Percentiles rank a stretch among this genome's conserved stretches.
Conservation (phyloP, 352 stramenopile genomes). For the Globisporangium nunn region DNA sequence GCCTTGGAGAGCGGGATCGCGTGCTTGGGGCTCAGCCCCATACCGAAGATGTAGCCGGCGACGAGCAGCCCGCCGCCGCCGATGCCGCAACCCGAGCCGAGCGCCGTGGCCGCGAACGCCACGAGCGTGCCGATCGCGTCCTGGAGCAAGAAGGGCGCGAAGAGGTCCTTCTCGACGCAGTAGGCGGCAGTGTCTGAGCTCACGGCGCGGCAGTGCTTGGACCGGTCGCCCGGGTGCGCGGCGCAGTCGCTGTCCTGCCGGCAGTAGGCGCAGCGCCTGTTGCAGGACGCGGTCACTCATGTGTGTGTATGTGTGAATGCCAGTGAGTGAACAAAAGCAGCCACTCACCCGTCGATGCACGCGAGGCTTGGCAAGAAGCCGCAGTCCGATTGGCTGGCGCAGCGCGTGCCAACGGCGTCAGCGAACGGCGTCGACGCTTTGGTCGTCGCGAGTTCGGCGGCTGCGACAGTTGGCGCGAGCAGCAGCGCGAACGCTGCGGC, state of each 20-base stretch:
- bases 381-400: slow-evolving; percentile 46
- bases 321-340: background rate
- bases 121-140: slow-evolving; percentile 65
- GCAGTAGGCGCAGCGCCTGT: slow-evolving; percentile 69
- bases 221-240: slow-evolving; percentile 25
- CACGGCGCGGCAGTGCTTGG: slow-evolving; percentile 42
- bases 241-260: slow-evolving; percentile 53
- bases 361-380: slow-evolving; percentile 69
- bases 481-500: background rate
- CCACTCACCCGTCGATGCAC: slow-evolving; percentile 46
- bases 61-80: slow-evolving; percentile 95
- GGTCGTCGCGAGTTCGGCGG: background rate
- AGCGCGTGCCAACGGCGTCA: slow-evolving; percentile 36
- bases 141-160: slow-evolving; percentile 60
- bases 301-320: background rate
- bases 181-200: slow-evolving; percentile 37
- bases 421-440: slow-evolving; percentile 16
- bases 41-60: slow-evolving; percentile 95
- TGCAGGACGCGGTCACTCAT: background rate
- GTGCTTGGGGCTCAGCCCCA: slow-evolving; percentile 91
- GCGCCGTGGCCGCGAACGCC: slow-evolving; percentile 75
- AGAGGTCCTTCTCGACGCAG: slow-evolving; percentile 81
- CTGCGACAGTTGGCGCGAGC: background rate
- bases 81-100: slow-evolving; percentile 89
- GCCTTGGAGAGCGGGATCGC: slow-evolving; percentile 96